Percentiles rank a stretch among this genome's conserved stretches.
These are phyloP conservation scores for Solanum pinnatisectum DNA, from an alignment of 257 asterid species.

Conservation along the genomic window DNA sequence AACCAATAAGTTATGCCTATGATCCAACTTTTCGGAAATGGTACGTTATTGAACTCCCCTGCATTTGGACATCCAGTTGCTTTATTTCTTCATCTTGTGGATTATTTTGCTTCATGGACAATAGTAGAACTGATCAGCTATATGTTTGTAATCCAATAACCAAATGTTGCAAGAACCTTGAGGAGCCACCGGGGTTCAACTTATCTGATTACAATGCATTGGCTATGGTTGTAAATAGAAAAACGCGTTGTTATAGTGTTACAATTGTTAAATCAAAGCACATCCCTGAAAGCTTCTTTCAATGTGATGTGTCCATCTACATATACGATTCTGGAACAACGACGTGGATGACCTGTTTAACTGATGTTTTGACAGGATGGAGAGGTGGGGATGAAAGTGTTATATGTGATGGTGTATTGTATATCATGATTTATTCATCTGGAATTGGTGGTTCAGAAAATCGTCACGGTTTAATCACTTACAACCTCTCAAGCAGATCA, in stretches of 20 bases:
- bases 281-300: background rate
- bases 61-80: background rate
- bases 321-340: background rate
- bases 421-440: background rate
- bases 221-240: background rate
- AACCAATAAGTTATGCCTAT: background rate
- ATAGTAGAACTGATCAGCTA: background rate
- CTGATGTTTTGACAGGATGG: background rate
- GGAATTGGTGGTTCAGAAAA: background rate
- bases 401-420: background rate
- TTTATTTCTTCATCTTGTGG: background rate
- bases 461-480: background rate
- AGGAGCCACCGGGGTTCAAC: background rate
- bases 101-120: background rate
- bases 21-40: background rate
- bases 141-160: background rate
- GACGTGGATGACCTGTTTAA: background rate
- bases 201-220: background rate
- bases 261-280: background rate
- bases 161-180: background rate
- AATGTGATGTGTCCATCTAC: background rate
- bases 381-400: constrained; percentile 1
- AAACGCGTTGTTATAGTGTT: background rate
- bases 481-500: background rate
- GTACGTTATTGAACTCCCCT: background rate